Evolutionary conservation across 2,329 filamentous ascomycete genomes (phyloP).

Genomic region (Cladophialophora carrionii): DNA sequence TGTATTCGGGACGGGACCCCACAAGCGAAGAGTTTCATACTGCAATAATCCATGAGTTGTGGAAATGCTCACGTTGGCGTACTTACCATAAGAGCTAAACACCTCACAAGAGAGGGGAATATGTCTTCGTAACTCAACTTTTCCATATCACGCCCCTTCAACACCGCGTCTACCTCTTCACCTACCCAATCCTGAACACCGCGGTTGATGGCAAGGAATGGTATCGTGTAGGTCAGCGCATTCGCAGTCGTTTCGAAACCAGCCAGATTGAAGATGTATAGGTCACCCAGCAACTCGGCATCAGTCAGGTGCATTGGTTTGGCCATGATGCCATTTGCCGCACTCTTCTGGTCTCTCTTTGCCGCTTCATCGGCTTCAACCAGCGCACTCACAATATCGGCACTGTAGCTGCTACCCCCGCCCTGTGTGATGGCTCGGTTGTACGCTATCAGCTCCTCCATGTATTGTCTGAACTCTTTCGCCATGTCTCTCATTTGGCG

Average conservation of each 20-base stretch:
- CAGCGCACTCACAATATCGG: constrained; percentile 32
- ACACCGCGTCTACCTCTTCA: constrained; percentile 45
- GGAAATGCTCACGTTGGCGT: neutral
- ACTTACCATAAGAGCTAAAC: constrained; percentile 33
- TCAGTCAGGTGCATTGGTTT: constrained; percentile 42
- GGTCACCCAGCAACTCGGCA: constrained; percentile 55
- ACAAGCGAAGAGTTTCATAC: constrained; percentile 40
- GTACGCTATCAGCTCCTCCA: constrained; percentile 34
- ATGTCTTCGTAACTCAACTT: constrained; percentile 23
- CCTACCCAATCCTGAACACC: constrained; percentile 53
- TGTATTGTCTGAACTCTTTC: constrained; percentile 17
- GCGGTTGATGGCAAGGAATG: constrained; percentile 52
- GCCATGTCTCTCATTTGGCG: constrained; percentile 33
- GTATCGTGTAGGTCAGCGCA: constrained; percentile 49
- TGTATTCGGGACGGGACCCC: constrained; percentile 35
- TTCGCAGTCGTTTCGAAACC: constrained; percentile 58
- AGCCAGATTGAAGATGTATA: constrained; percentile 56
- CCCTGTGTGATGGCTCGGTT: constrained; percentile 36
- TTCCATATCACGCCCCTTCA: neutral
- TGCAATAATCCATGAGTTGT: constrained; percentile 11
- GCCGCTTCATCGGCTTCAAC: constrained; percentile 36
- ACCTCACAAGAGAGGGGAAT: constrained; percentile 27
- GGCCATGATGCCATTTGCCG: constrained; percentile 38
- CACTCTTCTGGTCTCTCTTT: constrained; percentile 42
- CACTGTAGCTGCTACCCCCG: constrained; percentile 36